Base-by-base conservation (phyloP, 805 yeast species). In the Starmerella bombicola region DNA sequence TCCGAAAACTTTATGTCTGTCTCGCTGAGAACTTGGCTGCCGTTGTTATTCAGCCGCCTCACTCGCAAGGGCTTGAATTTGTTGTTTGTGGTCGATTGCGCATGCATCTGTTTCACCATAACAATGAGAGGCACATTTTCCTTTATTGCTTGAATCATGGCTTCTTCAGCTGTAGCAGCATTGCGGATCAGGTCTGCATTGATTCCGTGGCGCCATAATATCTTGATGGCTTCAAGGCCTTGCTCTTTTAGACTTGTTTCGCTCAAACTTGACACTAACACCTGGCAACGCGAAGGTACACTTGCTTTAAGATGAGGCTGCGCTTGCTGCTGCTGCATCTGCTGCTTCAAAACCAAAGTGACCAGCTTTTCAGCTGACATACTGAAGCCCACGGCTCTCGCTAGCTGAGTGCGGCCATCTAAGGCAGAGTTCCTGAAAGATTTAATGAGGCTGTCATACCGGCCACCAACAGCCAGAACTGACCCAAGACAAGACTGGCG, bases 391-490 rank as follows among this genome's bases (percentile, higher is more conserved):
- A 86, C 96, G 1, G 85, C 94, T 39, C 69, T 71, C 67, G 37
- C 70, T 46, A 53, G 46, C 7, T 57, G 66, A 56, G 43, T 53
- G 5, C 51, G 49, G 13, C 50, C 46, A 33, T 61, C 61, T 16
- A 61, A 48, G 8, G 72, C 61, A 1, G 74, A 69, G 49, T 81
- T 75, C 0, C 88, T 72, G 45, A 84, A 68, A 15, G 76, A 68
- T 3, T 73, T 65, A 12, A 85, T 72, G 48, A 91, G 66, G 17
- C 67, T 65, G 53, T 88, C 97, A 55, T 85, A 91, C 41, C 99
- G 66, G 2, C 99, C 99, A 33, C 99, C 99, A 0, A 91, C 88
- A 13, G 91, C 91, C 30, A 91, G 64, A 24, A 78, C 66, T 7
- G 50, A 43, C 17, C 55, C 51, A 10, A 52, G 36, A 46, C 52